Percentiles rank a stretch among this genome's conserved stretches.
phyloP scores from a whole-genome alignment of 495 filamentous ascomycete genomes.

The Aspergillus bridgeri region DNA sequence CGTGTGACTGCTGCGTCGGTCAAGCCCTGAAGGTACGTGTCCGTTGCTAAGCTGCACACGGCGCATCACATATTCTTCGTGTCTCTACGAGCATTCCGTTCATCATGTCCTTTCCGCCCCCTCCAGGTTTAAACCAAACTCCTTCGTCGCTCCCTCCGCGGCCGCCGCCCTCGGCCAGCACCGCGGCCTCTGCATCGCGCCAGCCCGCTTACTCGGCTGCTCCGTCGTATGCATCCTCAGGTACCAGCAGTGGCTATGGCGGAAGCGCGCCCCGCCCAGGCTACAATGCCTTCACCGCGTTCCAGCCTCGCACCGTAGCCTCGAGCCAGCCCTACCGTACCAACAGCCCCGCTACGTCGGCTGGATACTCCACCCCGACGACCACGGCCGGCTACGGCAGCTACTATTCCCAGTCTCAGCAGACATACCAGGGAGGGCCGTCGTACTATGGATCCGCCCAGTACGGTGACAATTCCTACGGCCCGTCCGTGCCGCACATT shows the following conservation, averaged over 20 bases:
- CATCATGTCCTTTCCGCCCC: slow-evolving; percentile 93
- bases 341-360: slow-evolving; percentile 36
- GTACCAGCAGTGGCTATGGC: slow-evolving; percentile 34
- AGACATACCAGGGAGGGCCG: slow-evolving; percentile 43
- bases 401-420: slow-evolving; percentile 35
- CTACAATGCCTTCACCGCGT: slow-evolving; percentile 50
- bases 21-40: slow-evolving; percentile 61
- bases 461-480: slow-evolving; percentile 50
- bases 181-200: slow-evolving; percentile 50
- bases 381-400: slow-evolving; percentile 29
- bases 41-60: slow-evolving; percentile 36
- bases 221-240: slow-evolving; percentile 34
- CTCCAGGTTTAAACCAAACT: slow-evolving; percentile 76
- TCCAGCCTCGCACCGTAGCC: slow-evolving; percentile 63
- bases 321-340: slow-evolving; percentile 42
- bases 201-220: slow-evolving; percentile 55
- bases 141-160: slow-evolving; percentile 78
- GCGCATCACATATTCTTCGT: slow-evolving; percentile 26
- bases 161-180: slow-evolving; percentile 63
- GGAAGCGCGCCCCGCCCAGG: slow-evolving; percentile 29
- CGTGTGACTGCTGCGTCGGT: slow-evolving; percentile 37
- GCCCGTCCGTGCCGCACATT: slow-evolving; percentile 66
- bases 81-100: slow-evolving; percentile 57
- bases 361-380: slow-evolving; percentile 39
- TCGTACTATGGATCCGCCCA: slow-evolving; percentile 50